Evolutionary conservation across 352 stramenopile genomes (phyloP), one percentile per base, ranked within the genome.

Genomic region (Phytophthora hybrid): DNA sequence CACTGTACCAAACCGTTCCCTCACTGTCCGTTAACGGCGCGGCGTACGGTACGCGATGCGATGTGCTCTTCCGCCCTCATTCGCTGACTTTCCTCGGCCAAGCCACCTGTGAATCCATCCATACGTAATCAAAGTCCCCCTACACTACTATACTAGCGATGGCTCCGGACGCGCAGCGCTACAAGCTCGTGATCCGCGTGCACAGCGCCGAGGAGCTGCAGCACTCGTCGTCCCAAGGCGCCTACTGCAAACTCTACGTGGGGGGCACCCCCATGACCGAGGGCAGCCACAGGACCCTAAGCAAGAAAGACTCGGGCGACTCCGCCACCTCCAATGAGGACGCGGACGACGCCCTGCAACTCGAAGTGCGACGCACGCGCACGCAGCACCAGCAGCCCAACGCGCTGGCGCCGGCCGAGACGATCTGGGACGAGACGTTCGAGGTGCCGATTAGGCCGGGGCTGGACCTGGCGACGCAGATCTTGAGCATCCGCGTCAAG

Each of bases 191-290:
- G 56, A 59, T 92, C 49, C 82, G 83, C 39, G 79, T 92, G 19
- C 73, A 88, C 74, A 87, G 81, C 64, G 85, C 77, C 37, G 77
- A 84, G 63, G 69, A 82, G 39, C 66, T 92, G 51, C 71, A 80
- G 32, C 71, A 80, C 56, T 83, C 77, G 29, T 87, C 76, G 23
- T 89, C 81, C 3, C 81, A 87, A n/a, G 84, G 84, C 49, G 74
- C 83, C 1, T 92, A 92, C 64, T 90, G 83, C 72, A 92, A 92
- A 57, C 74, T 92, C 23, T 92, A 92, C 52, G 62, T 92, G 21
- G 81, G 83, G 31, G 65, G 83, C 19, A 74, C 74, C n/a, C 37
- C 77, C 26, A 83, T 90, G 80, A 69, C 80, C 21, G 75, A 89
- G 26, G 85, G 85, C 66, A 81, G 69, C 26, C 81, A 85, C 41